A percentile compares a stretch with the other conserved stretches of the same genome.
These are phyloP conservation scores for Phytophthora cactorum DNA, from an alignment of 352 stramenopile genomes.

Conservation along the genomic window DNA sequence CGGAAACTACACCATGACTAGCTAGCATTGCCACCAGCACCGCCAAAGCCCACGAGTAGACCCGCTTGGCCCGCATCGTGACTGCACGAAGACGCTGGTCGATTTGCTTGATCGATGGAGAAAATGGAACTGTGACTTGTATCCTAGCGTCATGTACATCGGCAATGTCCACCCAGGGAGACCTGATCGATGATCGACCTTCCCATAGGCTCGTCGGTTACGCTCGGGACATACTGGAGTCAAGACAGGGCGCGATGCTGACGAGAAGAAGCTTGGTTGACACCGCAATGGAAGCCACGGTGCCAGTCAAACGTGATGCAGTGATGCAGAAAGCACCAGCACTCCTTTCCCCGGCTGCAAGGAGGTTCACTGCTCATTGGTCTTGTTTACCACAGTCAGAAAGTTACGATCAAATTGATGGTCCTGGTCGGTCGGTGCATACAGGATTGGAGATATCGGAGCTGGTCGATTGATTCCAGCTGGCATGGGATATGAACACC, in stretches of 20 bases:
- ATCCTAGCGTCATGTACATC: background rate
- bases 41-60: background rate
- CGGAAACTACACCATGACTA: conserved; percentile 7
- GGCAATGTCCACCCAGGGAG: conserved; percentile 2
- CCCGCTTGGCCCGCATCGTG: conserved; percentile 12
- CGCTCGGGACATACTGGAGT: conserved; percentile 14
- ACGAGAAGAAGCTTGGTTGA: background rate
- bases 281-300: background rate
- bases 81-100: background rate
- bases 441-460: background rate
- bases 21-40: background rate
- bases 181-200: conserved; percentile 36
- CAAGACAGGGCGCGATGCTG: conserved; percentile 6
- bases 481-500: conserved; percentile 31
- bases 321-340: conserved; percentile 6
- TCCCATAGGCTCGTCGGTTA: conserved; percentile 34
- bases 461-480: conserved; percentile 4
- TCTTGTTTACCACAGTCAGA: background rate
- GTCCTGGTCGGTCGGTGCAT: background rate
- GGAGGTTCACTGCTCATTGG: background rate
- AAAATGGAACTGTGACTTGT: conserved; percentile 26
- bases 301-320: background rate
- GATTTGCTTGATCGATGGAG: conserved; percentile 6
- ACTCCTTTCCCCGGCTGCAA: background rate
- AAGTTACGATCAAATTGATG: background rate